These are phyloP conservation scores for Didymella glomerata DNA, from an alignment of 2,329 filamentous ascomycete species.

Conservation along the genomic window DNA sequence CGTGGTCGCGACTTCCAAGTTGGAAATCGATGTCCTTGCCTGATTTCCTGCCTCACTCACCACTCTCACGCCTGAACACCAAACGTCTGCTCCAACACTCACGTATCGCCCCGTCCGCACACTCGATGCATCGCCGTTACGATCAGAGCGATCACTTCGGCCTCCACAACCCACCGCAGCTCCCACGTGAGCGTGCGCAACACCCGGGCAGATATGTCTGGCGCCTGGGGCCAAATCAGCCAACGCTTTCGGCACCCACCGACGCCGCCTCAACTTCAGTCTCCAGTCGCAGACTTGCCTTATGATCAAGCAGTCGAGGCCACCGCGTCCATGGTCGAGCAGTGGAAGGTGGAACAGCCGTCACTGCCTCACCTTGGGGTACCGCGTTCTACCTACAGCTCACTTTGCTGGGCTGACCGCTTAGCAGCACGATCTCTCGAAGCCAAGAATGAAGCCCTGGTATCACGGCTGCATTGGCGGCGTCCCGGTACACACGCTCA, in stretches of 20 bases:
- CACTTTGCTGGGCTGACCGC: background rate
- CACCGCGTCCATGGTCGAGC: conserved; percentile 12
- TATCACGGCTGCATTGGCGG: conserved; percentile 12
- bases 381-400: background rate
- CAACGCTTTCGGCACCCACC: background rate
- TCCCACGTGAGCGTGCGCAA: background rate
- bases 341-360: conserved; percentile 10
- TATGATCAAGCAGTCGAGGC: conserved; percentile 3
- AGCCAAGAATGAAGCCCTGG: conserved; percentile 5
- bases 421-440: background rate
- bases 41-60: background rate
- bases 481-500: conserved; percentile 6
- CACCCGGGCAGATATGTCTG: background rate
- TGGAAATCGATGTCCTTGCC: background rate
- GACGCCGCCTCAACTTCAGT: background rate
- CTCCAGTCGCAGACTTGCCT: conserved; percentile 10
- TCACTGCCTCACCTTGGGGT: background rate
- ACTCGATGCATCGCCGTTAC: background rate
- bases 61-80: background rate
- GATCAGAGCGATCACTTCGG: background rate
- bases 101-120: background rate
- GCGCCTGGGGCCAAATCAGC: background rate
- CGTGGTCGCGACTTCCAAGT: conserved; percentile 4
- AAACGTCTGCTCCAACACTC: background rate
- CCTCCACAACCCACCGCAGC: background rate